Evolutionary conservation across 2,329 filamentous ascomycete genomes (phyloP).

Genomic region (Madurella mycetomatis): DNA sequence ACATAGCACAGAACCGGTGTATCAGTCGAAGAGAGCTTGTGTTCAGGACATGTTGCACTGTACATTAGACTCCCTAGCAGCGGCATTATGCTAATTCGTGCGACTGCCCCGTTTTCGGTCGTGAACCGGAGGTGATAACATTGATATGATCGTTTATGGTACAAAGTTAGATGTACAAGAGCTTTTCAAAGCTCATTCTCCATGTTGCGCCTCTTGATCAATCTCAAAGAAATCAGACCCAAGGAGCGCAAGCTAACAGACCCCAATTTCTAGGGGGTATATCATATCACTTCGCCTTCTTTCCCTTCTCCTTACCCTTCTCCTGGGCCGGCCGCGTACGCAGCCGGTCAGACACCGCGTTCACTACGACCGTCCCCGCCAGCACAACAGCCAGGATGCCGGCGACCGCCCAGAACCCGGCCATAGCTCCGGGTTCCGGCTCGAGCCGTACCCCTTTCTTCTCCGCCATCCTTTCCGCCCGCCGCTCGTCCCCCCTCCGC

Average conservation of each 20-base stretch:
- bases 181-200: too few species aligned
- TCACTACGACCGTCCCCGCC: neutral
- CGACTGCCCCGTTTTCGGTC: neutral
- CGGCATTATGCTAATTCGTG: conserved; percentile 6
- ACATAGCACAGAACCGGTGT: conserved; percentile 6
- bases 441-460: conserved; percentile 30
- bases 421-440: conserved; percentile 37
- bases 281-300: neutral
- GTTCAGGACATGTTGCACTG: conserved; percentile 5
- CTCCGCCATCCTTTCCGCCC: conserved; percentile 32
- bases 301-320: neutral
- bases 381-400: conserved; percentile 45
- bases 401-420: conserved; percentile 48
- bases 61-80: conserved; percentile 9
- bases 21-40: conserved; percentile 9
- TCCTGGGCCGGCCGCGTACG: neutral
- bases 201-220: too few species aligned
- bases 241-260: neutral
- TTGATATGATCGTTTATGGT: too few species aligned
- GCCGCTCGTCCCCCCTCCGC: conserved; percentile 37
- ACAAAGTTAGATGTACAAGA: too few species aligned
- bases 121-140: neutral
- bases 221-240: neutral
- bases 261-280: neutral
- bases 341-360: neutral